Percentiles rank a stretch among this genome's conserved stretches.
These are phyloP conservation scores for Solanum chilense DNA, from an alignment of 257 asterid genomes.

Conservation along the genomic window DNA sequence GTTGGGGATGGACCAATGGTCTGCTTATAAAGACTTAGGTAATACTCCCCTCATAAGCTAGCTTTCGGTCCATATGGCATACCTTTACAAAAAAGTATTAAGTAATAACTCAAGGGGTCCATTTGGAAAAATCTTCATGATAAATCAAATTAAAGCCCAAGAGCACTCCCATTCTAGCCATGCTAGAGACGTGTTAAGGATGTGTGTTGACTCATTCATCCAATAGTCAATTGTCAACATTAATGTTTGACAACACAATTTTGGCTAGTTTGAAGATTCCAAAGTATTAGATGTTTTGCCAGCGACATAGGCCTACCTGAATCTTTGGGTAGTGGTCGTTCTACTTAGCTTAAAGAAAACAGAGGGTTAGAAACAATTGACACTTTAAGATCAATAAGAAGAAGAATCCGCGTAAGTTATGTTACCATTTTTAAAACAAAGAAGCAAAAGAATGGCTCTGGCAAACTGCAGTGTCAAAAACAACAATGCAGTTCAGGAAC, in stretches of 20 bases:
- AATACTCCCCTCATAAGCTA: neutral
- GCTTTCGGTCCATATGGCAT: neutral
- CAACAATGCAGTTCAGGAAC: neutral
- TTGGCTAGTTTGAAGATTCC: neutral
- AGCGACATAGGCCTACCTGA: neutral
- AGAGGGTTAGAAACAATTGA: neutral
- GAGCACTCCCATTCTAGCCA: neutral
- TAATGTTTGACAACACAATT: neutral
- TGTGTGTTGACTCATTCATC: neutral
- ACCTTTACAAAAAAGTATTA: neutral
- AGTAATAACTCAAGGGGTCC: neutral
- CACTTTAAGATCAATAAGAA: neutral
- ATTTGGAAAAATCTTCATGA: neutral
- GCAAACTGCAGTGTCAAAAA: neutral
- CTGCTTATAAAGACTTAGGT: neutral
- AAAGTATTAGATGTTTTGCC: neutral
- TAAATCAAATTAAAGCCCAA: neutral
- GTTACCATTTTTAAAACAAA: neutral
- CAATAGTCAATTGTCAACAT: neutral
- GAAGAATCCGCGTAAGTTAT: neutral
- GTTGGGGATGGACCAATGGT: neutral
- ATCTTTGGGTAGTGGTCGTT: neutral
- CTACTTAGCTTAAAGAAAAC: neutral
- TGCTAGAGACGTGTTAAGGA: neutral
- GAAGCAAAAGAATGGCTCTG: neutral